phyloP scores from a whole-genome alignment of 2,329 filamentous ascomycete species.

The Coniella lustricola region DNA sequence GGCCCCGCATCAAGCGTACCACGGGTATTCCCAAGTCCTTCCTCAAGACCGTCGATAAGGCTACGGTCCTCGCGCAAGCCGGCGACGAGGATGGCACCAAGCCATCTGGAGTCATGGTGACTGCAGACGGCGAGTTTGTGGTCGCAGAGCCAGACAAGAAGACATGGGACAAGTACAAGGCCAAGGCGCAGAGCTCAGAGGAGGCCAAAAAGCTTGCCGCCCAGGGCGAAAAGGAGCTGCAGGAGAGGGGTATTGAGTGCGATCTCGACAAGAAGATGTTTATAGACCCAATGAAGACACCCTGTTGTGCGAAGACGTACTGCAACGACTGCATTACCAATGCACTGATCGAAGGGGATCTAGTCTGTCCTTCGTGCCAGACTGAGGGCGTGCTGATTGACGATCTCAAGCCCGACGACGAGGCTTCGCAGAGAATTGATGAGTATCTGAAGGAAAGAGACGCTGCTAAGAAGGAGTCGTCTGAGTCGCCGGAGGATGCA shows the following conservation, averaged over 20 bases:
- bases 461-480: conserved; percentile 40
- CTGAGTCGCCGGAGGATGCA: conserved; percentile 38
- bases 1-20: conserved; percentile 87
- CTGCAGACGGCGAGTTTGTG: conserved; percentile 94
- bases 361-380: conserved; percentile 87
- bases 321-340: conserved; percentile 99
- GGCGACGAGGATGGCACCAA: conserved; percentile 73
- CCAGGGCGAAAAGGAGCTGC: conserved; percentile 76
- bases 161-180: conserved; percentile 95
- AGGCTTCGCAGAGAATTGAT: conserved; percentile 70
- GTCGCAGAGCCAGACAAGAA: conserved; percentile 93
- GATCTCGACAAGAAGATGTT: conserved; percentile 97
- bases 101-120: conserved; percentile 90
- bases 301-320: conserved; percentile 96
- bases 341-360: conserved; percentile 96
- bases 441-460: conserved; percentile 57
- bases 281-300: conserved; percentile 97
- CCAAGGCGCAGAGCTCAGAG: conserved; percentile 80
- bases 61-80: conserved; percentile 64
- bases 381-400: conserved; percentile 89
- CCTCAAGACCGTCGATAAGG: conserved; percentile 91
- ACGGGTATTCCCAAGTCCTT: conserved; percentile 96
- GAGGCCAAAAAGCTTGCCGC: conserved; percentile 72
- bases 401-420: conserved; percentile 77
- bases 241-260: conserved; percentile 85